These are phyloP conservation scores for Neofusicoccum umdonicola DNA, from an alignment of 2,329 filamentous ascomycete species.

Conservation along the genomic window DNA sequence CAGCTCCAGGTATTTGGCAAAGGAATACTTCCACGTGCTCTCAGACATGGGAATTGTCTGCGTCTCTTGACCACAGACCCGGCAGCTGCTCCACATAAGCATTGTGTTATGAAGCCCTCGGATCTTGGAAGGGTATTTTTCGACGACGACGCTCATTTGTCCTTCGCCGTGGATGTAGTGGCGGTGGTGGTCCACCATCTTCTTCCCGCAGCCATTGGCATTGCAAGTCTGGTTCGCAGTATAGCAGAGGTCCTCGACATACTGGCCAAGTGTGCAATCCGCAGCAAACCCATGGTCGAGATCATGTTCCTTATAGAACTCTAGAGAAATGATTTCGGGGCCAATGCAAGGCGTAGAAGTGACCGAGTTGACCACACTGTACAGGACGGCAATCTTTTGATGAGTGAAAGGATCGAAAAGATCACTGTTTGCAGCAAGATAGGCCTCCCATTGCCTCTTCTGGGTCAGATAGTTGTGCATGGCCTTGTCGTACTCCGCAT, in stretches of 20 bases:
- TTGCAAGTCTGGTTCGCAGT: constrained; percentile 74
- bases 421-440: constrained; percentile 78
- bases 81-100: constrained; percentile 97
- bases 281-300: constrained; percentile 67
- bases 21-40: constrained; percentile 96
- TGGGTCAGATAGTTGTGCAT: constrained; percentile 92
- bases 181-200: constrained; percentile 88
- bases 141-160: constrained; percentile 86
- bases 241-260: constrained; percentile 84
- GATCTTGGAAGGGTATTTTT: constrained; percentile 67
- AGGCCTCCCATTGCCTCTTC: constrained; percentile 93
- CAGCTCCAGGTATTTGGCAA: constrained; percentile 96
- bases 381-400: constrained; percentile 92
- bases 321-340: constrained; percentile 83
- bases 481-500: constrained; percentile 95
- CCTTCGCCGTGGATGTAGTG: constrained; percentile 97
- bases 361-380: constrained; percentile 88
- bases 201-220: constrained; percentile 80
- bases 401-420: constrained; percentile 94
- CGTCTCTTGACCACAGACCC: constrained; percentile 85
- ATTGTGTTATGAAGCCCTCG: constrained; percentile 71
- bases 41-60: constrained; percentile 88
- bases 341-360: constrained; percentile 93
- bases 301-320: constrained; percentile 90
- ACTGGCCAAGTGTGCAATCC: constrained; percentile 91